Evolutionary conservation across 306 rosid genomes (phyloP).

Genomic region (Cucurbita ficifolia): DNA sequence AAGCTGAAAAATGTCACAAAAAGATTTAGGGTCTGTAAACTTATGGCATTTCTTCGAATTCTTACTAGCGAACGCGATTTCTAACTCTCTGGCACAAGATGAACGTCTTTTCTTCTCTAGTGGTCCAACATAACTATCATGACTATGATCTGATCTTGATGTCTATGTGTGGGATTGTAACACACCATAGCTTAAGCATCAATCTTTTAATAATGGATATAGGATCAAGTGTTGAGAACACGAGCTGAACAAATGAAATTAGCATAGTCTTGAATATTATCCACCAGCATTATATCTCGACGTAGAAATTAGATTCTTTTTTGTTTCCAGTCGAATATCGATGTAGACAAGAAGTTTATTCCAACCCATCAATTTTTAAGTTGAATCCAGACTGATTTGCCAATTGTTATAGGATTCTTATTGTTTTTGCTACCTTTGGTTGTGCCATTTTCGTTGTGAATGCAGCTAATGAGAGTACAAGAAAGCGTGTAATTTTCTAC

Average conservation of each 20-base stretch:
- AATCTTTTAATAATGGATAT: neutral
- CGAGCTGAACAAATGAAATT: neutral
- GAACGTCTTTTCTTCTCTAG: neutral
- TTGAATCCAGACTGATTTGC: neutral
- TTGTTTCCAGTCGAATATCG: neutral
- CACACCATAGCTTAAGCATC: neutral
- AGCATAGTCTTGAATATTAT: neutral
- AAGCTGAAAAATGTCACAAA: too few relatives aligned
- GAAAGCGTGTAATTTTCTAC: slow-evolving; percentile 62
- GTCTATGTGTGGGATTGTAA: neutral
- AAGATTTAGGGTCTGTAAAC: too few relatives aligned
- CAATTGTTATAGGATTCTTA: neutral
- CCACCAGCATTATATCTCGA: neutral
- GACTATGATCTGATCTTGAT: neutral
- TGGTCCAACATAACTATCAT: neutral
- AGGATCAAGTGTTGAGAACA: neutral
- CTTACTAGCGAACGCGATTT: neutral
- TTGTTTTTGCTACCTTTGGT: neutral
- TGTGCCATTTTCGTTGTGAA: neutral
- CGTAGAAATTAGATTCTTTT: neutral
- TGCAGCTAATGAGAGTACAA: slow-evolving; percentile 89
- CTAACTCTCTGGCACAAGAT: neutral
- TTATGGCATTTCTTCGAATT: neutral
- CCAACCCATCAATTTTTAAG: neutral
- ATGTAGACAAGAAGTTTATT: neutral